Evolutionary conservation across 148 eudicot genomes (phyloP).

Genomic region (Talinum fruticosum): DNA sequence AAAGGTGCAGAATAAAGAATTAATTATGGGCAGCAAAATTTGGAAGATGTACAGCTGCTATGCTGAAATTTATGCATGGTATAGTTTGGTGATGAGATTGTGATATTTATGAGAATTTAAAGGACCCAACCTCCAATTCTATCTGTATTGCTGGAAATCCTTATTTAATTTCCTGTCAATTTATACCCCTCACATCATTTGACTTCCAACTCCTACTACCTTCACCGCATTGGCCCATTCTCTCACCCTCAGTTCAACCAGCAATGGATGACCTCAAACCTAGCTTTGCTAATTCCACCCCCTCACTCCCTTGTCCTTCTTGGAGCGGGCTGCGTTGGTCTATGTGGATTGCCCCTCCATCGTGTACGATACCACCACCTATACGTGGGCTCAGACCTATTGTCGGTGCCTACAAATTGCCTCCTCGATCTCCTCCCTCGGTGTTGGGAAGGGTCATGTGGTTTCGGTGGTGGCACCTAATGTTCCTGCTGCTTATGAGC

Average conservation of each 20-base stretch:
- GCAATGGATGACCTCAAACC: constrained; percentile 26
- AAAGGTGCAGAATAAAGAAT: too few relatives aligned
- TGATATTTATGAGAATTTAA: not conserved
- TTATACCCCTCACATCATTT: not conserved
- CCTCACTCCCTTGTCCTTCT: constrained; percentile 39
- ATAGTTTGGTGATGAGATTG: not conserved
- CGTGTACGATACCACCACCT: constrained; percentile 22
- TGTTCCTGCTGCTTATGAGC: constrained; percentile 36
- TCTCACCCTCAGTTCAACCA: not conserved
- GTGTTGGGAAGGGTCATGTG: constrained; percentile 13
- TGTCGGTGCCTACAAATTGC: constrained; percentile 30
- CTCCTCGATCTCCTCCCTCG: constrained; percentile 26
- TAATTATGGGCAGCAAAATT: too few relatives aligned
- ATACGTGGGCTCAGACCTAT: constrained; percentile 37
- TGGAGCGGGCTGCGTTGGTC: constrained; percentile 35
- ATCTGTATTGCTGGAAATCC: not conserved
- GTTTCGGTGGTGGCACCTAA: constrained; percentile 34
- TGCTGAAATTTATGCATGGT: not conserved
- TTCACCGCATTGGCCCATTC: too few relatives aligned
- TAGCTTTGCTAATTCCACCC: constrained; percentile 26
- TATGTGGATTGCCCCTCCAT: constrained; percentile 35
- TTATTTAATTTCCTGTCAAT: not conserved
- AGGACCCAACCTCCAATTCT: not conserved
- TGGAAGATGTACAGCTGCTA: not conserved
- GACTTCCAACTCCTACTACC: too few relatives aligned